A percentile compares a stretch with the other conserved stretches of the same genome.
Evolutionary conservation across 148 eudicot species (phyloP).

Genomic region (Chenopodium quinoa): DNA sequence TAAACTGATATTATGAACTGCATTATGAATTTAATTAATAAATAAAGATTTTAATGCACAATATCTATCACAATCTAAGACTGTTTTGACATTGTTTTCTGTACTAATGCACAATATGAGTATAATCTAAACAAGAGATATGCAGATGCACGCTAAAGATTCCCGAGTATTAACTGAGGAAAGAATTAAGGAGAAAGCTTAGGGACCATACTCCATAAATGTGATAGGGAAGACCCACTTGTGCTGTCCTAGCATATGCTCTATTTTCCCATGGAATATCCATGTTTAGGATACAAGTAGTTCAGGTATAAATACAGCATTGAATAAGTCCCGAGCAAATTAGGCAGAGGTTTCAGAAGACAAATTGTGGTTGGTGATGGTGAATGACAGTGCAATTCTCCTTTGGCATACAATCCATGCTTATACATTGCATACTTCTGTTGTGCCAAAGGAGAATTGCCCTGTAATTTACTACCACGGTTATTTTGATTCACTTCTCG

Average conservation of each 20-base stretch:
- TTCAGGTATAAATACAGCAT: conserved; percentile 11
- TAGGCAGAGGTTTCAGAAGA: conserved; percentile 1
- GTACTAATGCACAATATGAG: background rate
- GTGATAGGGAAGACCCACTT: conserved; percentile 17
- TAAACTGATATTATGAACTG: background rate
- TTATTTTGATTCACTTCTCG: background rate
- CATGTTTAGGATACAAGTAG: conserved; percentile 7
- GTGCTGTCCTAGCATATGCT: conserved; percentile 26
- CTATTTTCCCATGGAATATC: conserved; percentile 21
- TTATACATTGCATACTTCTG: background rate
- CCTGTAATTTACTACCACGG: conserved; percentile 24
- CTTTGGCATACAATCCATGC: conserved; percentile 16
- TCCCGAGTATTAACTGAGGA: background rate
- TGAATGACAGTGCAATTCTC: conserved; percentile 32
- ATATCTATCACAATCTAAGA: background rate
- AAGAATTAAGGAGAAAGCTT: background rate
- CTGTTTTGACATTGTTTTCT: too few relatives aligned
- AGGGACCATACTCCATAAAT: conserved; percentile 27
- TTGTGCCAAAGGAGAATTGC: conserved; percentile 33
- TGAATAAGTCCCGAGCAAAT: background rate
- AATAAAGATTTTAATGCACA: background rate
- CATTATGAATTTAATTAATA: background rate
- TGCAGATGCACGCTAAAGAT: background rate
- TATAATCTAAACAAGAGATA: background rate
- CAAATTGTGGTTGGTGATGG: background rate